Base-by-base conservation (phyloP, 2,329 filamentous ascomycete genomes). In the Paradendryphiella salina region DNA sequence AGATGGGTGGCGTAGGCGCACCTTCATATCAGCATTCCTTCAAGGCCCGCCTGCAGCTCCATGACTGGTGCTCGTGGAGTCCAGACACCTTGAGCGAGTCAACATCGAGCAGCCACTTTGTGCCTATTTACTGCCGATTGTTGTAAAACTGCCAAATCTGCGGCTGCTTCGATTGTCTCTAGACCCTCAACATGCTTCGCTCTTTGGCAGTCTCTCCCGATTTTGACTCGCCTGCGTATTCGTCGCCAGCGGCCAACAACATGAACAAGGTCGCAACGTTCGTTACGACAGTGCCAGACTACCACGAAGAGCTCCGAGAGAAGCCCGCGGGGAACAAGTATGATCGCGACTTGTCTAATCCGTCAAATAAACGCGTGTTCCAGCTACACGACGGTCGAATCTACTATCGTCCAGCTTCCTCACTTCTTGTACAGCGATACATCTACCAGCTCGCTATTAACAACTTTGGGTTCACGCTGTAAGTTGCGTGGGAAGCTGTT, bases 381-480 rank as follows among this genome's bases (percentile, higher is more conserved):
- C 36, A 39, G 21, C 21, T 39, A 39, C 21, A 23, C n/a, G 4
- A 23, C 15, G 15, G 8, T 28, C 36, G 10, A 2, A 26, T 28
- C n/a, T 15, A 6, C 17, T 6, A 17, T 9, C 9, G 13, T 10
- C 5, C 29, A 17, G 13, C 9, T 14, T 34, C 8, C 40, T 43
- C 5, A 43, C n/a, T 14, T 28, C 2, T 23, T 3, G 3, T 28
- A 8, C 15, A 61, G 58, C 54, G 58, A 13, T 62, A 60, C 41
- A 62, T 62, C 31, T 55, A 54, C 23, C 42, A 51, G 14, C 15
- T 48, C 13, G 47, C 52, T 8, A 56, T 54, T 17, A 42, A 54
- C 17, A 51, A 52, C 13, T 63, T 63, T 31, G 45, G 56, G 5
- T 51, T 61, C 18, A 50, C 38, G 13, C 34, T 60, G 8, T 54